Conservation (phyloP, 352 stramenopile species). For the Phytophthora pini region DNA sequence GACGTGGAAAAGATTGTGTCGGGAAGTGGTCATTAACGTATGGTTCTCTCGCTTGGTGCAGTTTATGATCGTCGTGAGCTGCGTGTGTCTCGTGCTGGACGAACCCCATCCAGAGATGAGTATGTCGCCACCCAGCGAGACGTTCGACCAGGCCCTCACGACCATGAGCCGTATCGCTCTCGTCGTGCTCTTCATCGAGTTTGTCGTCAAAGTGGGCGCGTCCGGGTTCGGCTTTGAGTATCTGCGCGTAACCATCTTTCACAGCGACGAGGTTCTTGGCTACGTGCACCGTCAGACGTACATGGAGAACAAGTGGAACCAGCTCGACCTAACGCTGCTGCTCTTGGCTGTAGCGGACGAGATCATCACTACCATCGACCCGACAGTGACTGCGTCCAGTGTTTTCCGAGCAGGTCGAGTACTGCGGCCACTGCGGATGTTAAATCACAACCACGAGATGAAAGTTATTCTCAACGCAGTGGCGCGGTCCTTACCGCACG, state of each 20-base stretch:
- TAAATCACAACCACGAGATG: constrained; percentile 85
- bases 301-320: constrained; percentile 83
- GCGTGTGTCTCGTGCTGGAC: constrained; percentile 72
- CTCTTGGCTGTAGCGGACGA: constrained; percentile 64
- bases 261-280: constrained; percentile 65
- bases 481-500: constrained; percentile 70
- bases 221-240: constrained; percentile 72
- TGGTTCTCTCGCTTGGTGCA: constrained; percentile 70
- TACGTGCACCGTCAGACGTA: constrained; percentile 74
- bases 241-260: constrained; percentile 61
- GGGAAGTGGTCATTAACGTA: constrained; percentile 33
- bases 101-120: constrained; percentile 75
- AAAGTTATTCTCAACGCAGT: constrained; percentile 76
- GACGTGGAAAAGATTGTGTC: constrained; percentile 36
- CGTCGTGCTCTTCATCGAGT: constrained; percentile 62
- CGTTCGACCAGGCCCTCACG: constrained; percentile 41
- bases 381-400: constrained; percentile 47
- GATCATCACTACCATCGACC: constrained; percentile 52
- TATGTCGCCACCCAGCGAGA: constrained; percentile 40
- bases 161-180: constrained; percentile 58
- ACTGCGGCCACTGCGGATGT: constrained; percentile 66
- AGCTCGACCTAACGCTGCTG: constrained; percentile 72
- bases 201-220: constrained; percentile 61
- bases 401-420: constrained; percentile 79
- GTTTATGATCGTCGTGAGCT: constrained; percentile 78